Base-by-base conservation (phyloP, 495 filamentous ascomycete species). In the Penicillium riverlandense region DNA sequence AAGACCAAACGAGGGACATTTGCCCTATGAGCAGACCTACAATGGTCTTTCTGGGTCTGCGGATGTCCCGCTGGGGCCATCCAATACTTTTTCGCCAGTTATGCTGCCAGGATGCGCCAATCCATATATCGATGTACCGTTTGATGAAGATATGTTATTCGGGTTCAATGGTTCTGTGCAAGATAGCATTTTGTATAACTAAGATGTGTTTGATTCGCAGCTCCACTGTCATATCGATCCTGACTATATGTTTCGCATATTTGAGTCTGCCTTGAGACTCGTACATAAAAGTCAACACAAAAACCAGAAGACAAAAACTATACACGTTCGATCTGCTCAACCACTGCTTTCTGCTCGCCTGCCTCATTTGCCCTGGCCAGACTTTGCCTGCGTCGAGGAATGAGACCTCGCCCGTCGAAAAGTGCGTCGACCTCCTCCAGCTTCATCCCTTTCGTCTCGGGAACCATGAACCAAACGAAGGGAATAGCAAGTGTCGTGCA, bases 71-170 rank as follows among this genome's bases (percentile, higher is more conserved):
- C 22, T 44, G 4, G 44, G n/a, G 2, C n/a, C n/a, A 36, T 35
- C 27, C 39, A 29, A 7, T 15, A 31, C 8, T 34, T 15, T 29
- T 22, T 38, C 7, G 27, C 41, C 3, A 7, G 12, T 28, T 4
- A 35, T 43, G 4, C 11, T 52, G 0, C 35, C 48, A 13, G 32
- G 8, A 1, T 35, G 38, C 10, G 27, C 40, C 15, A 35, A 49
- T 13, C n/a, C 40, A 22, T 45, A 37, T 33, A 14, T 43, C 13
- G 45, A 48, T 14, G 31, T 41, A 1, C 38, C 35, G 6, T 32
- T 45, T 34, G 53, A 49, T 34, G 43, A 53, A 39, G 47, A 54
- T 40, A 65, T 56, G 61, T 30, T 61, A n/a, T 57, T 57, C 38
- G 49, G 48, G 7, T 57, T 57, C 8, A 55, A 58, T 46, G 52